Base-by-base conservation (phyloP, 2,329 filamentous ascomycete species). In the Fusarium nelsonii region DNA sequence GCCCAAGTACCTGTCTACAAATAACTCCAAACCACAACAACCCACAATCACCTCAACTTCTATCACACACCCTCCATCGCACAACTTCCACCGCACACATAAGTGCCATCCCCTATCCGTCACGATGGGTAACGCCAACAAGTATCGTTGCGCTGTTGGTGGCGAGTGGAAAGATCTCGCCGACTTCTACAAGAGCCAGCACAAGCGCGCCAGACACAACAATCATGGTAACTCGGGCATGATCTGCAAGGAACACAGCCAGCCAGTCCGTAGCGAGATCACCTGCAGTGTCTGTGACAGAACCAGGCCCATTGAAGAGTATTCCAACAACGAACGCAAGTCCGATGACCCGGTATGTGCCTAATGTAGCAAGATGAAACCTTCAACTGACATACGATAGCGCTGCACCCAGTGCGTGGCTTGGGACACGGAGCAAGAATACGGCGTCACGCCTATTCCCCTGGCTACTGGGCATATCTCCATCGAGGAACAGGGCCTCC, bases 371-470 rank as follows among this genome's bases (percentile, higher is more conserved):
- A 36, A 14, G n/a, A 20, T 16, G 18, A 4, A 23, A 4, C 0
- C 14, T 23, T 3, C 16, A 26, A 11, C 61, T 74, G 26, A 75
- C 53, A 4, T 20, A 4, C 2, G 5, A 23, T 15, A 82, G 80
- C 68, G 69, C 36, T 82, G 80, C 63, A 71, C 62, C 40, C 65
- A 71, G 55, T 82, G 80, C 53, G 73, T 70, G 11, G 78, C 76
- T 5, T 82, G 80, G 80, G 71, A 63, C 15, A 10, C 58, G 0
- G 77, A 79, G 1, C 79, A 81, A 39, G 80, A 82, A 34, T 76
- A 76, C 1, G 68, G 65, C 1, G 75, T 80, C 4, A 71, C 67
- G 1, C 78, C 79, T 0, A 54, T 61, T 0, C 74, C 75, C 0
- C 68, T 79, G 2, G 74, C 75, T 30, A 78, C 78, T 1, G 78